Base-by-base conservation (phyloP, 2,329 filamentous ascomycete genomes). In the Venturiaceae sp. region DNA sequence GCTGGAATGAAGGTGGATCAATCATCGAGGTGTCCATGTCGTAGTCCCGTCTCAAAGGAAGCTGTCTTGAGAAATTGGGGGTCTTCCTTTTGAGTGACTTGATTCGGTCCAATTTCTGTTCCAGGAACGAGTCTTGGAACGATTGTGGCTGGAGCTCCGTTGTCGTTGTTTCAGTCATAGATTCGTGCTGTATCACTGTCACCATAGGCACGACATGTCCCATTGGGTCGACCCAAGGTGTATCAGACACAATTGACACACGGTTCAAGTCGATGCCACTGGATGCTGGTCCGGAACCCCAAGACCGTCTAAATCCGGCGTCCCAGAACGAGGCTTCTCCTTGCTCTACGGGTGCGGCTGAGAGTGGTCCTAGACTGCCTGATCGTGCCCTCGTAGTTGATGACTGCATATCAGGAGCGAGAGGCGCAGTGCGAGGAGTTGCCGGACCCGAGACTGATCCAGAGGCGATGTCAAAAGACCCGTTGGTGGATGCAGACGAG, bases 381-480 rank as follows among this genome's bases (percentile, higher is more conserved):
- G 70, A 68, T n/a, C 71, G 69, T 28, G 75, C 73, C 56, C 80
- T 76, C 57, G 73, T 71, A 61, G 70, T 63, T 32, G 61, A 66
- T 14, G 72, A 64, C 16, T 44, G 16, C 44, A 19, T 33, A 21
- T 86, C 81, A 11, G 75, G 58, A 4, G 72, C 81, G 3, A 87
- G 67, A 34, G 84, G 79, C 3, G 84, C 84, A 1, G 83, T 86
- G 58, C 81, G 74, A 3, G 84, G 84, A 39, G 60, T 59, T 34
- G 32, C 28, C 21, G 59, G 37, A 26, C 37, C 47, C 19, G 52
- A 55, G 3, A 44, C 16, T 28, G 57, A 53, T 13, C 47, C 44
- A 32, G 55, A 52, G 14, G 7, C 37, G 8, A 26, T 21, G 37
- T 55, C 37, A 30, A 59, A 50, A 13, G 58, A 56, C 13, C 41